Evolutionary conservation across 805 yeast species (phyloP).

Genomic region (Sungouiozyma intestinalis): DNA sequence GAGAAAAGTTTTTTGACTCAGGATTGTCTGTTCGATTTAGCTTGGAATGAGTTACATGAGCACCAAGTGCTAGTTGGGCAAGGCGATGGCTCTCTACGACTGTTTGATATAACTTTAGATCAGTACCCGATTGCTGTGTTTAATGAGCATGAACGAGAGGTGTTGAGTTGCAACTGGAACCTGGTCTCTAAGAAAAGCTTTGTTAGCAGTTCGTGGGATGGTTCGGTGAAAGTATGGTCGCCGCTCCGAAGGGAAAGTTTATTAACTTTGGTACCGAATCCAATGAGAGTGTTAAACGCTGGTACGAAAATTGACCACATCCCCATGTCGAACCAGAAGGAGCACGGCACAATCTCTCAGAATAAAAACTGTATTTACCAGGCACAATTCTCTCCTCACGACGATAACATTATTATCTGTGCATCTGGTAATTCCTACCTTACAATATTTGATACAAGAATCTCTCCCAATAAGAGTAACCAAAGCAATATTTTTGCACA

Average conservation of each 20-base stretch:
- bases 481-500: constrained; percentile 56
- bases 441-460: constrained; percentile 76
- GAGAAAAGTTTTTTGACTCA: constrained; percentile 72
- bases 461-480: constrained; percentile 32
- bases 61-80: constrained; percentile 73
- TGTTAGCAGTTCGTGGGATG: constrained; percentile 87
- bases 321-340: constrained; percentile 27
- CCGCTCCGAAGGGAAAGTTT: constrained; percentile 47
- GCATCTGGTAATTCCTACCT: constrained; percentile 65
- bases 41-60: constrained; percentile 89
- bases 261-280: constrained; percentile 38
- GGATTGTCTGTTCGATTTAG: constrained; percentile 78
- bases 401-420: constrained; percentile 55
- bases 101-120: constrained; percentile 63
- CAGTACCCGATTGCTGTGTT: constrained; percentile 65
- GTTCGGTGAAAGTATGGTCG: constrained; percentile 70
- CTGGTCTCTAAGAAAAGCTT: constrained; percentile 56
- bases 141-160: constrained; percentile 71
- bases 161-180: constrained; percentile 66
- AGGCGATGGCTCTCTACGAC: constrained; percentile 82
- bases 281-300: constrained; percentile 21
- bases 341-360: constrained; percentile 22
- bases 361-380: constrained; percentile 61
- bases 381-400: constrained; percentile 77
- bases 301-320: constrained; percentile 9